Percentiles rank a stretch among this genome's conserved stretches.
These are phyloP conservation scores for Fusarium sublunatum DNA, from an alignment of 2,329 filamentous ascomycete species.

Conservation along the genomic window DNA sequence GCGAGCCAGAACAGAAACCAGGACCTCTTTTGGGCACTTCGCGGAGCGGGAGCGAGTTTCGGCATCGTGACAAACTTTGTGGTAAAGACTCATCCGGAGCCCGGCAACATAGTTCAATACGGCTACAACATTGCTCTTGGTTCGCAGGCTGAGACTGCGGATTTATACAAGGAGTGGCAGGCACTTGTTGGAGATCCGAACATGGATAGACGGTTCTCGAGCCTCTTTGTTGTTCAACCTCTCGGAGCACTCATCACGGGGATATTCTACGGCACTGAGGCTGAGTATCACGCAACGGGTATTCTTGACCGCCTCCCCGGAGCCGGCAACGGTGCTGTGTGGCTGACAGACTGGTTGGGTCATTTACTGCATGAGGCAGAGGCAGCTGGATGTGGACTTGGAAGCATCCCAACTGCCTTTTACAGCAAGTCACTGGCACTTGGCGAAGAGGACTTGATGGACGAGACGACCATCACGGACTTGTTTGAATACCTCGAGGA, in stretches of 20 bases:
- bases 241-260: slow-evolving; percentile 67
- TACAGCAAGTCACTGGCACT: slow-evolving; percentile 69
- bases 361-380: slow-evolving; percentile 65
- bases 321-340: slow-evolving; percentile 54
- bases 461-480: slow-evolving; percentile 56
- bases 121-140: slow-evolving; percentile 65
- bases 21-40: slow-evolving; percentile 68
- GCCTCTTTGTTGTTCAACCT: slow-evolving; percentile 65
- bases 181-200: slow-evolving; percentile 63
- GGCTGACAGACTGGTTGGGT: slow-evolving; percentile 72
- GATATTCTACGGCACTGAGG: slow-evolving; percentile 69
- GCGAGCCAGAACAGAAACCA: slow-evolving; percentile 60
- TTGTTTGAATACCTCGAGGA: slow-evolving; percentile 66
- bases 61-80: slow-evolving; percentile 69
- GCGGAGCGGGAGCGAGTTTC: slow-evolving; percentile 67
- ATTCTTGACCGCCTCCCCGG: slow-evolving; percentile 61
- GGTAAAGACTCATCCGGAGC: slow-evolving; percentile 66
- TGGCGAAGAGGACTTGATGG: slow-evolving; percentile 59
- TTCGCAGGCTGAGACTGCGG: slow-evolving; percentile 59
- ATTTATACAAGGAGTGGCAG: slow-evolving; percentile 69
- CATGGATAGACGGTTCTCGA: slow-evolving; percentile 69
- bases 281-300: slow-evolving; percentile 64
- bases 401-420: slow-evolving; percentile 62
- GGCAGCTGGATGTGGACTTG: slow-evolving; percentile 59
- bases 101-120: slow-evolving; percentile 67